Evolutionary conservation across 768 basidiomycete species (phyloP), one percentile per base, ranked within the genome.

Genomic region (Harrya chromipes): DNA sequence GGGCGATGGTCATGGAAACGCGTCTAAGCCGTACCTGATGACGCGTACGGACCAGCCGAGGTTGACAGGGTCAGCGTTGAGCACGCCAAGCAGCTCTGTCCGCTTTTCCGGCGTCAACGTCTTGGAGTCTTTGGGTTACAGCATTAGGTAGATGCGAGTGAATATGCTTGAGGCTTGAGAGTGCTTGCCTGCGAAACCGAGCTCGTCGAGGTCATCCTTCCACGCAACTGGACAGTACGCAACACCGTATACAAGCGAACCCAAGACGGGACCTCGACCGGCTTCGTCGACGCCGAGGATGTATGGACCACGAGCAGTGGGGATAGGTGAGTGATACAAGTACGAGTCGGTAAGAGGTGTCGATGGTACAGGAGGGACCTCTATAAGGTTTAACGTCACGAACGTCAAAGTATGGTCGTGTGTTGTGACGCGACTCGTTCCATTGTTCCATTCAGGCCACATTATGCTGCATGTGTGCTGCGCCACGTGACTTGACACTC

Each of bases 251-350:
- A 99, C 97, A 52, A 98, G 80, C 0, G 97, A 97, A 2, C 95
- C 95, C 0, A 99, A 74, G 2, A 95, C 95, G 17, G 95, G 97
- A 0, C 97, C 97, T 47, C 97, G 77, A 0, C 97, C 97, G 0
- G 97, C 97, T 66, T 99, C 97, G 67, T 99, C 97, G n/a, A 99
- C 94, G 20, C 97, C 97, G 43, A 99, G 85, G 43, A 97, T 90
- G 72, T 94, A 97, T 0, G 88, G 87, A 0, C 90, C 90, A 1
- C 67, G 48, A 1, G 82, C 78, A 0, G 84, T 29, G 10, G 29
- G 29, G 12, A 6, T 12, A 13, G 29, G 29, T 29, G 29, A 12
- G 29, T 29, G 87, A 62, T 88, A 83, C 0, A 87, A 85, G 62
- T 91, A 91, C 0, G 90, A 90, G 10, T 79, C 74, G 6, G 72